phyloP scores from a whole-genome alignment of 768 basidiomycete genomes.

The Pleurotus tuoliensis region DNA sequence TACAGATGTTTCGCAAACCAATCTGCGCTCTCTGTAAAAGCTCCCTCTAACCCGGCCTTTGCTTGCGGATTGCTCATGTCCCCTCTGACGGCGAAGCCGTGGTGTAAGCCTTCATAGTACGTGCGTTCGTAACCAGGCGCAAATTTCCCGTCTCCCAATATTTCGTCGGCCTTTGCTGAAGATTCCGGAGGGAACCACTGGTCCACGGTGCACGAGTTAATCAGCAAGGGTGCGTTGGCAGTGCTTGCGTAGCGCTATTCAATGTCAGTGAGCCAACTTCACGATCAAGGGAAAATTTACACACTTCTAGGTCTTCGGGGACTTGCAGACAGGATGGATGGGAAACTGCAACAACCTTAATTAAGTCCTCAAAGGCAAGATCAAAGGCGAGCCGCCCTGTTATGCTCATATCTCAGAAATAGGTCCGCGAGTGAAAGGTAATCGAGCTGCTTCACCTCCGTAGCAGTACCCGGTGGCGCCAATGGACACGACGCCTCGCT shows the following conservation, averaged over 20 bases:
- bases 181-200: slow-evolving; percentile 43
- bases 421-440: slow-evolving; percentile 17
- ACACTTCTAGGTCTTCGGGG: slow-evolving; percentile 61
- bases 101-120: slow-evolving; percentile 27
- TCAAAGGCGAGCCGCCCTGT: slow-evolving; percentile 38
- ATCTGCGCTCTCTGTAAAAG: slow-evolving; percentile 45
- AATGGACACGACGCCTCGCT: slow-evolving; percentile 25
- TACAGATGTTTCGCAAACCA: slow-evolving; percentile 34
- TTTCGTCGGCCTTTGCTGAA: slow-evolving; percentile 41
- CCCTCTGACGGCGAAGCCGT: slow-evolving; percentile 43
- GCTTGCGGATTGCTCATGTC: slow-evolving; percentile 35
- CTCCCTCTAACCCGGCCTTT: slow-evolving; percentile 51
- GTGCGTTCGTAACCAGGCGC: slow-evolving; percentile 45
- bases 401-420: slow-evolving; percentile 20
- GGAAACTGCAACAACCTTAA: slow-evolving; percentile 43
- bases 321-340: slow-evolving; percentile 60
- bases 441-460: slow-evolving; percentile 12
- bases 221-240: slow-evolving; percentile 56
- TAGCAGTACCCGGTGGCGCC: slow-evolving; percentile 30
- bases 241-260: slow-evolving; percentile 40
- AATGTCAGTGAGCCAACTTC: not conserved
- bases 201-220: slow-evolving; percentile 62
- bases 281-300: not conserved
- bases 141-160: slow-evolving; percentile 44
- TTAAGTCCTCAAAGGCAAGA: slow-evolving; percentile 51